Evolutionary conservation across 2,329 filamentous ascomycete species (phyloP).

Genomic region (Neodidymelliopsis sp.): DNA sequence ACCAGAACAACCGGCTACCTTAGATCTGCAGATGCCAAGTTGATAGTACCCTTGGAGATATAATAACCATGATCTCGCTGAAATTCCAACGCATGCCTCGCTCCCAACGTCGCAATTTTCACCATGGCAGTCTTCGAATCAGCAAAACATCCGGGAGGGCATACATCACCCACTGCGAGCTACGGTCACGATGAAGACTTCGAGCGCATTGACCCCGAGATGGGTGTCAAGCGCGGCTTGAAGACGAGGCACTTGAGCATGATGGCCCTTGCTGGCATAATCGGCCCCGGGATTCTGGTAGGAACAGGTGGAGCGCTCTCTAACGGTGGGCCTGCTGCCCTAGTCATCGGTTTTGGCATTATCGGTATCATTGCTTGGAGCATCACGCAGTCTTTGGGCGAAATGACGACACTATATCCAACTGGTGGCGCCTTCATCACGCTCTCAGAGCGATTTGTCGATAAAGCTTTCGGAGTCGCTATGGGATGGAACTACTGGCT

Average conservation of each 20-base stretch:
- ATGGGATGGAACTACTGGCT: conserved; percentile 52
- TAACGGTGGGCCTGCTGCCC: conserved; percentile 72
- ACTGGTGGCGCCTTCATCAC: conserved; percentile 75
- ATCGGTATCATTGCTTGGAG: conserved; percentile 72
- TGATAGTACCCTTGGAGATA: conserved; percentile 12
- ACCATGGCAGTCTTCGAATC: conserved; percentile 32
- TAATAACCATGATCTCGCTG: conserved; percentile 17
- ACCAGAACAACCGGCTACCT: conserved; percentile 6
- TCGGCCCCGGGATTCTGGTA: conserved; percentile 75
- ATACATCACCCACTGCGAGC: conserved; percentile 28
- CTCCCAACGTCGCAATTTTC: conserved; percentile 1
- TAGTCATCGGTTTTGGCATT: conserved; percentile 78
- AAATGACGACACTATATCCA: conserved; percentile 76
- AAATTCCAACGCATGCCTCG: neutral
- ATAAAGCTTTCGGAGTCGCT: conserved; percentile 27
- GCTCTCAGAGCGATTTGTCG: conserved; percentile 69
- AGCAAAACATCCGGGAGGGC: conserved; percentile 23
- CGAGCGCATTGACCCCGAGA: conserved; percentile 62
- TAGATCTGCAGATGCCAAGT: conserved; percentile 24
- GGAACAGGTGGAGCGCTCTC: conserved; percentile 74
- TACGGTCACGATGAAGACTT: conserved; percentile 37
- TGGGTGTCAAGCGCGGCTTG: conserved; percentile 72
- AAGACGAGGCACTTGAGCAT: conserved; percentile 73
- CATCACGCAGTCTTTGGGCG: conserved; percentile 77
- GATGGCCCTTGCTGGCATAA: conserved; percentile 59